A percentile compares a stretch with the other conserved stretches of the same genome.
Evolutionary conservation across 768 basidiomycete genomes (phyloP).

Genomic region (Crucibulum laeve): DNA sequence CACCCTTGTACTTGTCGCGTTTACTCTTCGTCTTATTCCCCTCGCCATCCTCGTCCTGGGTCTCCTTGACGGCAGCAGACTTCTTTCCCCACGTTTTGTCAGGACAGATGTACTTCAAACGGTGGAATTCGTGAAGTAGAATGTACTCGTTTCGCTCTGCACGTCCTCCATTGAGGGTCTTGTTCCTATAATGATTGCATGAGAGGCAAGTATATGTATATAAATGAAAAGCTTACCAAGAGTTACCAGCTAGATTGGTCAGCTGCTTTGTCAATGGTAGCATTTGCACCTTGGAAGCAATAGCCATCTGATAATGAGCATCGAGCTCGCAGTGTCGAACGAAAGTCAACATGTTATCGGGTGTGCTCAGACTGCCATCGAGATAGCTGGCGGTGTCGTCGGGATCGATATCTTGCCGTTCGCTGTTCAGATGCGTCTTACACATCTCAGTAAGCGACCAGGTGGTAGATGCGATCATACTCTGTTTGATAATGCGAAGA

Average conservation of each 20-base stretch:
- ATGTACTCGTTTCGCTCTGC: conserved; percentile 99
- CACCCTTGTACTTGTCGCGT: conserved; percentile 97
- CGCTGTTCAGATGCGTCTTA: conserved; percentile 77
- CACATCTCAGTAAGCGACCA: conserved; percentile 99
- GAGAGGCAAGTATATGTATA: not conserved
- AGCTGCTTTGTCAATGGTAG: conserved; percentile 89
- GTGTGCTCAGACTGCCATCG: conserved; percentile 73
- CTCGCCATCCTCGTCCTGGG: conserved; percentile 53
- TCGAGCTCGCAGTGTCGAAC: conserved; percentile 94
- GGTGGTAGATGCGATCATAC: conserved; percentile 95
- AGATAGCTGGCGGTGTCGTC: conserved; percentile 92
- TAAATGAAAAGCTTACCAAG: conserved; percentile 59
- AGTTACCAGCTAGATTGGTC: conserved; percentile 94
- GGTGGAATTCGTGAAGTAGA: conserved; percentile 95
- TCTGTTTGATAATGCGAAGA: conserved; percentile 35
- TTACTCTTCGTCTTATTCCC: conserved; percentile 64
- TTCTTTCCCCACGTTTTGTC: conserved; percentile 91
- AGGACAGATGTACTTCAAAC: conserved; percentile 92
- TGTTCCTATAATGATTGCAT: conserved; percentile 64
- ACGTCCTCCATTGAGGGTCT: conserved; percentile 94
- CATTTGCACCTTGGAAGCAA: conserved; percentile 90
- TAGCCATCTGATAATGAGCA: conserved; percentile 96
- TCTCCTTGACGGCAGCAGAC: conserved; percentile 43
- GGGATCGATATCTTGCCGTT: conserved; percentile 91
- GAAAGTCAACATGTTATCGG: conserved; percentile 80